Base-by-base conservation (phyloP, 176 grass and related monocot species). In the Phragmites australis region DNA sequence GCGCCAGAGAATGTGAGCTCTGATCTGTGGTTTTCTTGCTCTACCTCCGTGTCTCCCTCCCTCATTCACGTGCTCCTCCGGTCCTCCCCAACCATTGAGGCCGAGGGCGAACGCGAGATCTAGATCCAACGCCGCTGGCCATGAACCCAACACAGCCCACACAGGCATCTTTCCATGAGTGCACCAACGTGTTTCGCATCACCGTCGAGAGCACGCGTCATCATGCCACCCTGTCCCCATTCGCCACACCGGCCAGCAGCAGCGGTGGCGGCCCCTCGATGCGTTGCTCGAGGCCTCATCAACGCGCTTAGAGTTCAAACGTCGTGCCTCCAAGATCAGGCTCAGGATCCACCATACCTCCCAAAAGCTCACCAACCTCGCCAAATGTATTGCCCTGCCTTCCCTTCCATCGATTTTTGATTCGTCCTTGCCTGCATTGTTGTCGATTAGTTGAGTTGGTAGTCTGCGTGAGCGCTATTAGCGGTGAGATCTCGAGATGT, bases 341-440 rank as follows among this genome's bases (percentile, higher is more conserved):
- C 88, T 98, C 51, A 90, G 92, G 74, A 98, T 98, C 72, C 92
- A 98, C 79, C 92, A 93, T 56, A 94, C 95, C 53, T 93, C 95
- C 15, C 85, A 94, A 86, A 98, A 98, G 85, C 90, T 98, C 60
- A 81, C 88, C 37, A 87, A 88, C 71, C 92, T 98, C 23, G 90
- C 95, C 44, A 93, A 93, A 78, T 82, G 95, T 98, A 79, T 76
- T 1, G 4, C 4, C 13, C 6, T 21, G 8, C 39, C 3, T 10
- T 21, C 49, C 17, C 44, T n/a, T 37, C 5, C 55, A 1, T 77
- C 0, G 10, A 23, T 65, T 30, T 18, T 3, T 1, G 57, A 5
- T 2, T 21, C 10, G 8, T 22, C 2, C n/a, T 12, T 23, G 29
- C 12, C 31, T 9, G 47, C 6, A 9, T 47, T 7, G 22, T 8